Evolutionary conservation across 495 filamentous ascomycete genomes (phyloP).

Genomic region (Cercophora samala): DNA sequence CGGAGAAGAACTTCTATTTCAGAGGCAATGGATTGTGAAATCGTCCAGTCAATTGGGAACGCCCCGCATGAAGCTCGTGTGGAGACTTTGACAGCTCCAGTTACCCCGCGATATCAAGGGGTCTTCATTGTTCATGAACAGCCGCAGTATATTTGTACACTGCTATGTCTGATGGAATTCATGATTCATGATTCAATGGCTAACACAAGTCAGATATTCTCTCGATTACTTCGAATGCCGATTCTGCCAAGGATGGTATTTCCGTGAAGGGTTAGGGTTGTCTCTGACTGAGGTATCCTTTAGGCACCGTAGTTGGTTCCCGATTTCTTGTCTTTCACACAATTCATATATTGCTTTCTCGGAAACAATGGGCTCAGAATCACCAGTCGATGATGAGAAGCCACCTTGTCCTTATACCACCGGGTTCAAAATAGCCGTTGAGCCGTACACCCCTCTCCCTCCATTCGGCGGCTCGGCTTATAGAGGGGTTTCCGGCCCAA

Average conservation of each 20-base stretch:
- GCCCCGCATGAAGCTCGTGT: not conserved
- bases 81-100: not conserved
- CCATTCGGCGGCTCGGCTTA: not conserved
- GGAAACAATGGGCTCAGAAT: not conserved
- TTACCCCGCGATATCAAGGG: not conserved
- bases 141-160: too few species aligned
- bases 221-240: too few species aligned
- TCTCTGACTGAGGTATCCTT: too few species aligned
- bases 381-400: not conserved
- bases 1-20: not conserved
- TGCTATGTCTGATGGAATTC: too few species aligned
- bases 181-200: too few species aligned
- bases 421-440: not conserved
- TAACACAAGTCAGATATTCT: too few species aligned
- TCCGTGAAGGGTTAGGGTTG: too few species aligned
- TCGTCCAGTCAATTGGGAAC: not conserved
- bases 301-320: too few species aligned
- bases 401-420: not conserved
- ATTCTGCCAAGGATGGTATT: too few species aligned
- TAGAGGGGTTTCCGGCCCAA: not conserved
- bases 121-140: too few species aligned
- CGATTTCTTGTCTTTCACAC: not conserved
- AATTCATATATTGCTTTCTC: not conserved
- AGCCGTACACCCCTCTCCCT: not conserved
- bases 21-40: not conserved